These are phyloP conservation scores for Beauveria australis DNA, from an alignment of 2,329 filamentous ascomycete genomes.

Conservation along the genomic window DNA sequence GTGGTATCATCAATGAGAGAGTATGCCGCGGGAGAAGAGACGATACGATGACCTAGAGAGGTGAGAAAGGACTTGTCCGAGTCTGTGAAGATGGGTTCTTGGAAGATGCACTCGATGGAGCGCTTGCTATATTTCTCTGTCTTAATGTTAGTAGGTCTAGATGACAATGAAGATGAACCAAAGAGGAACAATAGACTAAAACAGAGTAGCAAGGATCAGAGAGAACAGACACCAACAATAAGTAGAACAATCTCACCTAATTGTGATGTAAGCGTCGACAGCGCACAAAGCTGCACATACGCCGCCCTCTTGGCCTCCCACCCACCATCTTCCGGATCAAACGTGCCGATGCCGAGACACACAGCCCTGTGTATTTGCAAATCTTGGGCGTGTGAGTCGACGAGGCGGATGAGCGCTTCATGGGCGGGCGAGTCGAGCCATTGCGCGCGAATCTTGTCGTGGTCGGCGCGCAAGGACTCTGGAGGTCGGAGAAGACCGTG, in stretches of 20 bases:
- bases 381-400: conserved; percentile 20
- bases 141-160: background rate
- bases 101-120: conserved; percentile 39
- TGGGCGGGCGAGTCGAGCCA: conserved; percentile 22
- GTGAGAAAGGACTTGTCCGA: conserved; percentile 44
- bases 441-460: conserved; percentile 18
- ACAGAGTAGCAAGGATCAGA: background rate
- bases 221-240: background rate
- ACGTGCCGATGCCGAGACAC: conserved; percentile 48
- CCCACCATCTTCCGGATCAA: conserved; percentile 40
- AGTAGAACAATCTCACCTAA: conserved; percentile 27
- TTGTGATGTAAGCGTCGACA: conserved; percentile 37
- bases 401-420: conserved; percentile 24
- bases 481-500: conserved; percentile 14
- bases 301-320: conserved; percentile 38
- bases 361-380: conserved; percentile 33
- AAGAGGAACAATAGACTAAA: background rate
- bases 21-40: conserved; percentile 46
- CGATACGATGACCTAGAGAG: conserved; percentile 43
- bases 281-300: conserved; percentile 45
- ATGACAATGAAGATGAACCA: background rate
- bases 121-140: background rate
- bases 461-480: conserved; percentile 23
- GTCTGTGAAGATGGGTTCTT: conserved; percentile 45
- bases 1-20: conserved; percentile 37